Conservation (phyloP, 805 yeast genomes). For the Candida hispaniensis region DNA sequence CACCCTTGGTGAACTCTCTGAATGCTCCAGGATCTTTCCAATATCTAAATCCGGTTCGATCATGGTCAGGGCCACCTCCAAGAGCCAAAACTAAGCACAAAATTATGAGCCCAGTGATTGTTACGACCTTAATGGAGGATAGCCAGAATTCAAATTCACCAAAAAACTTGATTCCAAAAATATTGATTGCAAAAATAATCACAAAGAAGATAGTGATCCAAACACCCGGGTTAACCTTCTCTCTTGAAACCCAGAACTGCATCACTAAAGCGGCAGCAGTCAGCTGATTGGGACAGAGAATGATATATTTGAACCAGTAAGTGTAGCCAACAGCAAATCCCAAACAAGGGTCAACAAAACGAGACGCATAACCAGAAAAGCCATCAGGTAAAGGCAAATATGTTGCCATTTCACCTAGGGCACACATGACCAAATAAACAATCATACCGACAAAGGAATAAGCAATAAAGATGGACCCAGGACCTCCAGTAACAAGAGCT, state of each 20-base stretch:
- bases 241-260: slow-evolving; percentile 40
- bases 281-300: slow-evolving; percentile 52
- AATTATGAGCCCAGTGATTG: slow-evolving; percentile 56
- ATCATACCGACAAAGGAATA: slow-evolving; percentile 61
- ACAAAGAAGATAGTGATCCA: slow-evolving; percentile 45
- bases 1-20: slow-evolving; percentile 34
- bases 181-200: slow-evolving; percentile 39
- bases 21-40: slow-evolving; percentile 66
- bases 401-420: slow-evolving; percentile 60
- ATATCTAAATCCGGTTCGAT: slow-evolving; percentile 59
- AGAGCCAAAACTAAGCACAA: slow-evolving; percentile 49
- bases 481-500: slow-evolving; percentile 63
- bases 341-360: slow-evolving; percentile 54
- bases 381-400: slow-evolving; percentile 57
- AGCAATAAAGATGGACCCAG: slow-evolving; percentile 42
- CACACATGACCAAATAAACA: slow-evolving; percentile 58
- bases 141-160: slow-evolving; percentile 43
- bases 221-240: slow-evolving; percentile 37
- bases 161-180: slow-evolving; percentile 41
- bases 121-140: slow-evolving; percentile 45
- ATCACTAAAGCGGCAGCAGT: slow-evolving; percentile 50
- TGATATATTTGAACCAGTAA: slow-evolving; percentile 44
- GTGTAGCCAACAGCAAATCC: slow-evolving; percentile 63
- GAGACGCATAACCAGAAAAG: slow-evolving; percentile 51
- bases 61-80: slow-evolving; percentile 72